Evolutionary conservation across 1,284 basidiomycete species (phyloP), one percentile per base, ranked within the genome.

Genomic region (Cutaneotrichosporon cyanovorans): DNA sequence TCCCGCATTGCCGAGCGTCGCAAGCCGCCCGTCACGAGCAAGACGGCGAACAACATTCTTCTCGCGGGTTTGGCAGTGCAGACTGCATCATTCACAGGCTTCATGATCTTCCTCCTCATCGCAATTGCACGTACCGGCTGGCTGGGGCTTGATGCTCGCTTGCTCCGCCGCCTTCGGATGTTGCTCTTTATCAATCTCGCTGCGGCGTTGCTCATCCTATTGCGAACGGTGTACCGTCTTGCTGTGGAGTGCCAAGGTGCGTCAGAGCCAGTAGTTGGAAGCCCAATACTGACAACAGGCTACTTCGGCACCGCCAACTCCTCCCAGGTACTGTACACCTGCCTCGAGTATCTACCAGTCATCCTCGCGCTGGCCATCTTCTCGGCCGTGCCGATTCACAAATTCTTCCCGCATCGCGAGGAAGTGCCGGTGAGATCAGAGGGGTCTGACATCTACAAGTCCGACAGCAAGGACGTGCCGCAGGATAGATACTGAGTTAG

Each of bases 191-290:
- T 48, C 15, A 40, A 48, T 37, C 42, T 46, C 5, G 45, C 36
- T 22, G 34, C 47, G 2, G 35, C 40, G 30, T 23, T 55, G 21
- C 22, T 40, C 15, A 59, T 74, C 40, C 61, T 70, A 21, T 52
- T 71, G 2, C 58, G 72, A 7, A 75, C 73, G 2, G 51, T 67
- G 1, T 75, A 66, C 54, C 62, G 73, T 38, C 58, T 74, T 16
- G 72, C 72, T 12, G 73, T 74, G 50, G 71, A 72, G 18, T 71
- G 65, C 11, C 62, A 72, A 49, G 69, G 68, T 64, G 44, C 44
- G 61, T 57, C 10, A 12, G 16, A 9, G 11, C n/a, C 3, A 25
- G 12, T 7, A 20, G 22, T 23, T 18, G 16, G 15, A 23, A n/a
- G n/a, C 16, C 16, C 20, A 0, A 11, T 5, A 5, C 28, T 18